Base-by-base conservation (phyloP, 2,329 filamentous ascomycete genomes). In the Colletotrichum somersetense region DNA sequence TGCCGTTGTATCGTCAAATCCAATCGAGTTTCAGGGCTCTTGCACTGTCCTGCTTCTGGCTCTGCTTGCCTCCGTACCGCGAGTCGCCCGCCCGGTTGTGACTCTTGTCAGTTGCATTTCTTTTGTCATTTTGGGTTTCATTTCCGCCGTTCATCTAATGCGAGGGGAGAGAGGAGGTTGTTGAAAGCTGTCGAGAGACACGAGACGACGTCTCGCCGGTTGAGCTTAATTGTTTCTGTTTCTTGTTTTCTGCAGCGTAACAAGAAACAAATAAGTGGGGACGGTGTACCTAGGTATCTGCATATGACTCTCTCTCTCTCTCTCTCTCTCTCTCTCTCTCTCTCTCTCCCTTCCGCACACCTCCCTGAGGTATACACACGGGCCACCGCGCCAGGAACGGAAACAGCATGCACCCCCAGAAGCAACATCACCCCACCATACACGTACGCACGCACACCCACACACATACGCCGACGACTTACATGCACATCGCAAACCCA, bases 151-250 rank as follows among this genome's bases (percentile, higher is more conserved):
- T 56, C 53, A 38, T 56, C 53, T 38, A 33, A 56, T 56, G 30
- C 44, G 7, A n/a, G 44, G 44, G 18, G 52, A 33, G 42, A 20
- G n/a, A 2, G 18, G n/a, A 30, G 30, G 44, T 1, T 38, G 33
- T n/a, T 20, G 53, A 33, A 33, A 33, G 53, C 30, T n/a, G 53
- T 38, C 16, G 20, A 18, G 35, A 10, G n/a, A 46, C 20, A 56
- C 53, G 26, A 56, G 53, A 56, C 53, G 53, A 56, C 33, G 30
- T 56, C 53, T 35, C 30, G 30, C 44, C 53, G 30, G 30, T 20
- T 20, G 52, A 55, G 30, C 30, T 35, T 55, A 55, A 55, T 35
- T 44, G 16, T 20, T 46, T 20, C 8, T 12, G 52, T n/a, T 55
- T 35, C 52, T n/a, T 18, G 5, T n/a, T 20, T 33, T 16, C 16